These are phyloP conservation scores for Termitomyces sp. DNA, from an alignment of 768 basidiomycete species.

Conservation along the genomic window DNA sequence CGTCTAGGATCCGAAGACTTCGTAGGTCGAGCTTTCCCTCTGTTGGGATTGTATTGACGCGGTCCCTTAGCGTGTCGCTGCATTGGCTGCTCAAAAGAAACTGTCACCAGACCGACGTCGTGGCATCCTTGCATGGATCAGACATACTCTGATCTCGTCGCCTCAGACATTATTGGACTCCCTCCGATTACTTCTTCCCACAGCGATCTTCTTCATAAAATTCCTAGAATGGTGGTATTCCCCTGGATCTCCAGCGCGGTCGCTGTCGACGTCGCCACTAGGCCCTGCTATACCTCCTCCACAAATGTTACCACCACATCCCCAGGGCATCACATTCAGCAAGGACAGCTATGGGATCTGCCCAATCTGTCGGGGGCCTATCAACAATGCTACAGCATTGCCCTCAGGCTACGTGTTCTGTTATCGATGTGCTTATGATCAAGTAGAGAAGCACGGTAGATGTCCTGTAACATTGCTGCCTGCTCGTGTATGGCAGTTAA, in stretches of 20 bases:
- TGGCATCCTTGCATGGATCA: constrained; percentile 43
- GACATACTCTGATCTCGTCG: constrained; percentile 45
- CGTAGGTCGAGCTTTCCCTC: constrained; percentile 40
- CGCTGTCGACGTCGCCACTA: constrained; percentile 58
- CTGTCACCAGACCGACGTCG: constrained; percentile 27
- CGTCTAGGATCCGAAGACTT: constrained; percentile 78
- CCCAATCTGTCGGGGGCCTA: constrained; percentile 69
- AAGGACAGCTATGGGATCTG: constrained; percentile 74
- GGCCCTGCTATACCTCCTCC: constrained; percentile 80
- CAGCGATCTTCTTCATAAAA: constrained; percentile 92
- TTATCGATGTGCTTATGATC: constrained; percentile 85
- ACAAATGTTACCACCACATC: constrained; percentile 70
- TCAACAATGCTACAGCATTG: constrained; percentile 86
- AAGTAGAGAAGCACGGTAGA: constrained; percentile 71
- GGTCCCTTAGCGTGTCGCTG: constrained; percentile 39
- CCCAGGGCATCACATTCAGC: constrained; percentile 66
- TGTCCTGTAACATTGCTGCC: constrained; percentile 89
- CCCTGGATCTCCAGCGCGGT: constrained; percentile 81
- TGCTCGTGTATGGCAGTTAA: constrained; percentile 74
- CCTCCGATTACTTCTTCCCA: constrained; percentile 75
- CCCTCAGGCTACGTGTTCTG: constrained; percentile 96
- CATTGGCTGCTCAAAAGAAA: constrained; percentile 30
- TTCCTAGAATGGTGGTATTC: constrained; percentile 99
- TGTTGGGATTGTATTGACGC: constrained; percentile 6
- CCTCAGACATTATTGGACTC: constrained; percentile 75